Evolutionary conservation across 129 eudicot genomes (phyloP), one percentile per base, ranked within the genome.

Genomic region (Chrysanthemum seticuspe): DNA sequence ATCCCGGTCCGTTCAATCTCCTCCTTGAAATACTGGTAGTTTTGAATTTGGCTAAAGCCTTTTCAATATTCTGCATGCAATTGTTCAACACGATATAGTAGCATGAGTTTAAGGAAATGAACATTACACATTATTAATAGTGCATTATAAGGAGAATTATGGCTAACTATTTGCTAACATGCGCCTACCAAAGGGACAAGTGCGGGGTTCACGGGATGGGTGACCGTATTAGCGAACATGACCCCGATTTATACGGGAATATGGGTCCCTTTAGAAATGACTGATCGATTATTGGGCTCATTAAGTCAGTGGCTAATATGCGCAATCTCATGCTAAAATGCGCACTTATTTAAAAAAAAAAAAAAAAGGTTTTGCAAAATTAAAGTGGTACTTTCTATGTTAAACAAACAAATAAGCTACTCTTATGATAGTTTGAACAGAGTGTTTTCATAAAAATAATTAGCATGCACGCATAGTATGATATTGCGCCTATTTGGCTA

Each of bases 1-100:
- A 91, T 2, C 97, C 97, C 1, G 81, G 89, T 4, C 89, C 87
- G 8, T 67, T 60, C 49, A 88, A 47, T 61, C 83, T 80, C 81
- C 90, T 84, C 52, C 55, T 52, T 16, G 76, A 44, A 34, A 11
- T 36, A 18, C 59, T 19, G 54, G 76, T 75, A 61, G 65, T 8
- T 19, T 65, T 8, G 31, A 15, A 19, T 66, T 68, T 67, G 68
- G 65, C 18, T n/a, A 56, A 45, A 47, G 59, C 78, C 55, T 44
- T 55, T 29, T 74, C 44, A 66, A 10, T 23, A 47, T 25, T 70
- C 78, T 81, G 75, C n/a, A 73, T 23, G 70, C 52, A 79, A 51
- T 9, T 0, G 52, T 50, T 66, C 55, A 54, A 31, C 34, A 72
- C n/a, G 54, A 11, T 12, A 53, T 53, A 65, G 67, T 13, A 31